Evolutionary conservation across 2,329 filamentous ascomycete genomes (phyloP), one percentile per base, ranked within the genome.

Genomic region (Emmonsiellopsis sp.): DNA sequence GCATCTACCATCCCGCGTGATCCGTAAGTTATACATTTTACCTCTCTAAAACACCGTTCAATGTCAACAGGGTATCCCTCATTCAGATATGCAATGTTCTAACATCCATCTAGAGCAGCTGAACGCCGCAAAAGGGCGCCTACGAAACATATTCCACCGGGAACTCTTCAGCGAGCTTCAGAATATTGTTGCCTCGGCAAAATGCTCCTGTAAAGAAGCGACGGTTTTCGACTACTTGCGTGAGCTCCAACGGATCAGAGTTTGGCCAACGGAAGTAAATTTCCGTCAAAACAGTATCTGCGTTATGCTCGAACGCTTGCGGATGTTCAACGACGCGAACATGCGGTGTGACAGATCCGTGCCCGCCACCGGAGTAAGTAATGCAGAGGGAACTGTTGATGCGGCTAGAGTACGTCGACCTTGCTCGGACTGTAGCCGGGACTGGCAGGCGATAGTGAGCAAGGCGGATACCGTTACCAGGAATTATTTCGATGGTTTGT

Each of bases 111-210:
- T 31, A 50, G 45, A 42, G 32, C 26, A 26, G 9, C 45, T 50
- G 8, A 53, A 50, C n/a, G 35, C 13, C 13, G 20, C 10, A n/a
- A 32, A 26, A 38, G 35, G 45, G 10, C 35, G 37, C 32, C 30
- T 53, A 7, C 43, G 45, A 20, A 53, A 16, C 11, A 41, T 53
- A n/a, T 16, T 53, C 30, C 45, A 53, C 34, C 6, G 26, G n/a
- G 10, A n/a, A 9, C 45, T 53, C 7, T 53, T 42, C 20, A 10
- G 2, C 7, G 6, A 10, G 13, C 20, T 50, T 10, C 6, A 37
- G 3, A 13, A 3, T 3, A 35, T 42, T 10, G 32, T 41, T 15
- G 5, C 3, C 20, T 13, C 7, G 15, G 31, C 35, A n/a, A 42
- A n/a, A 5, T 53, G 44, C 35, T 41, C 9, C 10, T 35, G 44